Evolutionary conservation across 2,329 filamentous ascomycete genomes (phyloP), one percentile per base, ranked within the genome.

Genomic region (Verticillium alfalfae): DNA sequence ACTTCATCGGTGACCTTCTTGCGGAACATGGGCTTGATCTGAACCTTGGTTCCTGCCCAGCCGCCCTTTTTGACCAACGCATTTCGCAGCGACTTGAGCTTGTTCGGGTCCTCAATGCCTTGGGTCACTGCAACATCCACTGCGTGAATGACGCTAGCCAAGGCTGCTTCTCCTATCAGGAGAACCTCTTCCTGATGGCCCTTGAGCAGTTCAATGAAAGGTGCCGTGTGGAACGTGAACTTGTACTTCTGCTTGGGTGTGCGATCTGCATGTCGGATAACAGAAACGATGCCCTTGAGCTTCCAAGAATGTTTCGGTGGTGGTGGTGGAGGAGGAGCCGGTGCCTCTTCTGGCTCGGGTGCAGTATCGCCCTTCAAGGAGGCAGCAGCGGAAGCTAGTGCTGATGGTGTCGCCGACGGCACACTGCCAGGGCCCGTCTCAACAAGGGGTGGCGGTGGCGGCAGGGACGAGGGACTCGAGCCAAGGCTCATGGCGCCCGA

Each of bases 171-270:
- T 9, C 94, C 94, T 66, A 97, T 95, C 26, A 99, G 84, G 2
- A 99, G 82, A 1, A 99, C 95, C 72, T 99, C 95, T 75, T 98
- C 94, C 70, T 96, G 92, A 70, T 99, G 94, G 0, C 95, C 95
- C 72, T 94, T 96, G 52, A 99, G 84, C 4, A 99, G 82, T 66
- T 96, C 91, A 65, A 99, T 93, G 70, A 99, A 99, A 0, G 95
- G 95, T 65, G 93, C 92, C 0, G 93, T 96, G 71, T 99, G 95
- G 69, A 99, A 98, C 0, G 95, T 99, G 70, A 98, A 99, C 73
- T 99, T 99, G 82, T 97, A 97, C 73, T 99, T 99, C 70, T 99
- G 95, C 77, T 99, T 99, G 2, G 95, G 95, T 1, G 95, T 99
- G 61, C 95, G 89, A 77, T 99, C 95, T 2, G 96, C 96, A 75